Evolutionary conservation across 2,329 filamentous ascomycete genomes (phyloP), one percentile per base, ranked within the genome.

Genomic region (Dryadomyces sulphureus): DNA sequence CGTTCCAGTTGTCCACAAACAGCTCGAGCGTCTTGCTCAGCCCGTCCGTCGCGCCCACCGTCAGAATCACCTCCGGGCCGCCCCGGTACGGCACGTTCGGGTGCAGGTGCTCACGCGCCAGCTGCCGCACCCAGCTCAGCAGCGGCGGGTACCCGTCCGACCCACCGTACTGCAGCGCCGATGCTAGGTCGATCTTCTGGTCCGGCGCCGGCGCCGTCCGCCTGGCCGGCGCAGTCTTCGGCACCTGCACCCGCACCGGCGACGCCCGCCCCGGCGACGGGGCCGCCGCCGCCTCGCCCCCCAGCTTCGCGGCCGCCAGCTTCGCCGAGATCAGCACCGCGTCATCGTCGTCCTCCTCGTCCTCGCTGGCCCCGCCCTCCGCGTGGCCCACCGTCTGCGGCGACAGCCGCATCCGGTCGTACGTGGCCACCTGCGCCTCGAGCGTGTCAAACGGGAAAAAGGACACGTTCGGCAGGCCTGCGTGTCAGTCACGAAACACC

Each of bases 401-500:
- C 11, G 80, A 79, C 1, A 82, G 82, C 30, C 74, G 70, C 71
- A 84, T 92, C 61, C 88, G 76, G 52, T 82, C 69, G 7, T 86
- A 80, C 50, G 76, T 74, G 27, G 86, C 85, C 50, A 82, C 77
- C 53, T 82, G 79, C 36, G 88, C 85, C 63, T 94, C 86, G 51
- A 95, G 77, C 1, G 87, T 92, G 56, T 95, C 88, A 62, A 84
- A 94, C 8, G 89, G 89, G 58, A 95, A 95, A 65, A 86, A 86
- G 48, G 74, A 73, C 35, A 81, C 70, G 61, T 92, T 81, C 16
- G 89, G 89, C 20, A 94, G 74, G 49, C 86, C 85, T 89, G 52
- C 17, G 17, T 22, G 45, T 30, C n/a, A 41, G 32, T 8, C 14
- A 16, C 27, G 24, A 41, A 17, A 22, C 17, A 41, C 24, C 30